These are phyloP conservation scores for Paramecium biaurelia DNA, from an alignment of 73 alveolate genomes.

Conservation along the genomic window DNA sequence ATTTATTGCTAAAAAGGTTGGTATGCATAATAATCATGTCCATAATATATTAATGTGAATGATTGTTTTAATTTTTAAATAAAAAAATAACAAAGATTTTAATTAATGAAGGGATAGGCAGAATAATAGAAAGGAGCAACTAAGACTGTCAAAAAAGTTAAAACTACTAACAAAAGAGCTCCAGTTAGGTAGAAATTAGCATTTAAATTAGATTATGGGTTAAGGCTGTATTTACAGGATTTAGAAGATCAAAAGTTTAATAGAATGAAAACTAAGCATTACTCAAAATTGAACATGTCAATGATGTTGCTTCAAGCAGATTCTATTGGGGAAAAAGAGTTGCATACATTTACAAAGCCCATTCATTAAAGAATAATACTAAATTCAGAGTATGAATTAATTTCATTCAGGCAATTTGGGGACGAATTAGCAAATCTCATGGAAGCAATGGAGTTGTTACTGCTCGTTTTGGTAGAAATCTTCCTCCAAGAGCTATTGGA, in stretches of 20 bases:
- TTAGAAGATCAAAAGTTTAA: conserved; percentile 85
- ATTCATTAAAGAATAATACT: conserved; percentile 70
- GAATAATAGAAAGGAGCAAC: conserved; percentile 5
- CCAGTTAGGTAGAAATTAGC: background rate
- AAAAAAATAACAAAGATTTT: conserved; percentile 26
- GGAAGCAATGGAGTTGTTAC: conserved; percentile 90
- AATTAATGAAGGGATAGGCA: conserved; percentile 21
- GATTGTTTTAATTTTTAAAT: background rate
- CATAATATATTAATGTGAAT: background rate
- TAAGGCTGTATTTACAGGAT: conserved; percentile 92
- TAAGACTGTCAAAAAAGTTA: background rate
- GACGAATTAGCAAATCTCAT: conserved; percentile 86
- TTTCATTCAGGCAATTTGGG: conserved; percentile 84
- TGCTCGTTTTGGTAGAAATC: conserved; percentile 86
- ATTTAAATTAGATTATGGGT: conserved; percentile 76
- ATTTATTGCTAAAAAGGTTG: background rate
- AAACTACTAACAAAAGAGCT: background rate
- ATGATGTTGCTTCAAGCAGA: conserved; percentile 70
- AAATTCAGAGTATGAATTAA: conserved; percentile 71
- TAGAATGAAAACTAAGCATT: conserved; percentile 83
- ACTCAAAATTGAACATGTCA: conserved; percentile 83
- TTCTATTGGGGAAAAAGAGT: conserved; percentile 91
- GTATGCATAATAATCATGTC: background rate
- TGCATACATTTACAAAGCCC: conserved; percentile 83
- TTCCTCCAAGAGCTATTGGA: conserved; percentile 94